A percentile compares a stretch with the other conserved stretches of the same genome.
These are phyloP conservation scores for Lentinula sp. DNA, from an alignment of 768 basidiomycete genomes.

Conservation along the genomic window DNA sequence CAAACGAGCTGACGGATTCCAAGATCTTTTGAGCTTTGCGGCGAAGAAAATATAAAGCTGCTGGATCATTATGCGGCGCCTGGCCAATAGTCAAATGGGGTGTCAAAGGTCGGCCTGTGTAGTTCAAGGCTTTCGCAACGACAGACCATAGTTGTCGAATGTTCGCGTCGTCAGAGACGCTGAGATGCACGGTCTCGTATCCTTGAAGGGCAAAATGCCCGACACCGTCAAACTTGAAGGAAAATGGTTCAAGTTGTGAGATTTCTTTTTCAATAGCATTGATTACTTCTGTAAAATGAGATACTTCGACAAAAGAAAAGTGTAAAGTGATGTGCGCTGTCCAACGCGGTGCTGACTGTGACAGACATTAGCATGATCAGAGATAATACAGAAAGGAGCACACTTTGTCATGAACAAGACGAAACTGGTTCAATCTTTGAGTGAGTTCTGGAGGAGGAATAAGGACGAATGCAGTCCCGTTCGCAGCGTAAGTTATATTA, in stretches of 20 bases:
- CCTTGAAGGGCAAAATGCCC: constrained; percentile 8
- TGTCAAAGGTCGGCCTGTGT: constrained; percentile 12
- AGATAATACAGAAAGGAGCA: not conserved
- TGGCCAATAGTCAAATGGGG: constrained; percentile 17
- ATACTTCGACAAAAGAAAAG: constrained; percentile 10
- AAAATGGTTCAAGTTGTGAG: constrained; percentile 11
- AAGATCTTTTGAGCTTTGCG: constrained; percentile 9
- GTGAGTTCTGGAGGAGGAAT: constrained; percentile 12
- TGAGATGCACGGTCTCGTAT: constrained; percentile 15
- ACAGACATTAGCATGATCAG: not conserved
- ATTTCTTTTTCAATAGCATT: constrained; percentile 6
- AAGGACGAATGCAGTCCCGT: constrained; percentile 13
- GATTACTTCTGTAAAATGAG: not conserved
- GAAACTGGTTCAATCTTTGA: constrained; percentile 9
- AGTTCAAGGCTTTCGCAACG: constrained; percentile 10
- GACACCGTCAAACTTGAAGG: constrained; percentile 10
- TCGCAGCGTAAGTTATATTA: not conserved
- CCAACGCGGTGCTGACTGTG: constrained; percentile 9
- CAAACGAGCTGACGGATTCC: constrained; percentile 1
- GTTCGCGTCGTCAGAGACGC: constrained; percentile 2
- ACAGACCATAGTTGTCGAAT: constrained; percentile 12
- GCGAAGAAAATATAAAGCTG: constrained; percentile 7
- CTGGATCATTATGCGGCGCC: constrained; percentile 2
- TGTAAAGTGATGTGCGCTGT: constrained; percentile 16
- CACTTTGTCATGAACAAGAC: constrained; percentile 14